A percentile compares a stretch with the other conserved stretches of the same genome.
Conservation (phyloP, 2,329 filamentous ascomycete genomes). For the Aspergillus nomiae region DNA sequence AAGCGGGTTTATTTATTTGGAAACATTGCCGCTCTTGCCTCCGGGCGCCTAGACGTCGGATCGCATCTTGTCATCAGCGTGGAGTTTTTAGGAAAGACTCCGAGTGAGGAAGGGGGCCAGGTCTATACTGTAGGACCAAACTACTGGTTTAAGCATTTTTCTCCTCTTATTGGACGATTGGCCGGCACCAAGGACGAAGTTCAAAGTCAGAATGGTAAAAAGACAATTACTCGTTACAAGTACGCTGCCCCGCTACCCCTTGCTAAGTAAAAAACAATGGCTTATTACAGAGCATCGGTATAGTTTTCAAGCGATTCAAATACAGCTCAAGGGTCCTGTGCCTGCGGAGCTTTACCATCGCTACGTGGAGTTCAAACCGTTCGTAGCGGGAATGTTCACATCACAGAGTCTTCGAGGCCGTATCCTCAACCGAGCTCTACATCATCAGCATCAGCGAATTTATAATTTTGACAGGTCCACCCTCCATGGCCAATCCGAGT, state of each 20-base stretch:
- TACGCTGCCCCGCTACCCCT: slow-evolving; percentile 45
- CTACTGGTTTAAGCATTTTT: slow-evolving; percentile 80
- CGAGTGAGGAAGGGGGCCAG: slow-evolving; percentile 64
- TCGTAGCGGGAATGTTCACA: slow-evolving; percentile 87
- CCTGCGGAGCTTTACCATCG: slow-evolving; percentile 82
- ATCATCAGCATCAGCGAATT: slow-evolving; percentile 84
- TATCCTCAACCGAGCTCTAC: slow-evolving; percentile 79
- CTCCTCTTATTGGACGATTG: slow-evolving; percentile 82
- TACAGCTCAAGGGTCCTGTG: slow-evolving; percentile 82
- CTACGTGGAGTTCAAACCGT: slow-evolving; percentile 89
- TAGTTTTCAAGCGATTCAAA: slow-evolving; percentile 90
- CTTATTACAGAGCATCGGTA: slow-evolving; percentile 3
- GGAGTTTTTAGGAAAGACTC: slow-evolving; percentile 74
- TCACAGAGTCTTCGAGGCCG: slow-evolving; percentile 74
- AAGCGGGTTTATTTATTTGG: slow-evolving; percentile 82
- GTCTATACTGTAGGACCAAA: slow-evolving; percentile 79
- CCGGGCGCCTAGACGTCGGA: slow-evolving; percentile 64
- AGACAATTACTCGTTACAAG: slow-evolving; percentile 73
- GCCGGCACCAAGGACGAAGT: slow-evolving; percentile 69
- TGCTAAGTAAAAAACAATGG: neutral
- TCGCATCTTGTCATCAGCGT: slow-evolving; percentile 73
- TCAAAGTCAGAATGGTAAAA: slow-evolving; percentile 58
- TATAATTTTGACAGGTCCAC: slow-evolving; percentile 86
- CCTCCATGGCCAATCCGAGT: slow-evolving; percentile 67
- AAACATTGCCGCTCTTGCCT: slow-evolving; percentile 65